Evolutionary conservation across 106 monocot species (phyloP), one percentile per base, ranked within the genome.

Genomic region (Acanthochlamys bracteata): DNA sequence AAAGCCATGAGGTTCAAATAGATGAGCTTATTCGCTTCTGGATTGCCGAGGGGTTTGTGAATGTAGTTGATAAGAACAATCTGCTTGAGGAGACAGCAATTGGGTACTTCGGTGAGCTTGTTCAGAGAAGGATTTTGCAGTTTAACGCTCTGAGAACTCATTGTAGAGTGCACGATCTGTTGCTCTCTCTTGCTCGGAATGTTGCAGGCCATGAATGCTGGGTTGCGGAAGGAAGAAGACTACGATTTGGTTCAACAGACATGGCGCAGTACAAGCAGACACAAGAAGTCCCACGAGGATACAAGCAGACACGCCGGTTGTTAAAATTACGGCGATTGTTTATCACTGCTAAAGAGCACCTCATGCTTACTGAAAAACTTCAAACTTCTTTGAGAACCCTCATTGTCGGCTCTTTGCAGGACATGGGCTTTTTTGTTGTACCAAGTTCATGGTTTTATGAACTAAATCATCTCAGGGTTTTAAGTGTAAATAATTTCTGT

Each of bases 11-110:
- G 3, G 12, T 26, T 15, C 54, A 14, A 9, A 21, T 23, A 10
- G 49, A 13, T 0, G 10, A 12, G 7, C 15, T 79, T 20, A 39
- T 55, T 9, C 47, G 52, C 19, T 22, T 63, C 14, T 83, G 79
- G 83, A 64, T 75, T 10, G 56, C 67, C 4, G 79, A 83, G 19
- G 75, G 79, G 0, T 75, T 79, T 17, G 33, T 83, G 33, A 33
- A n/a, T 14, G 59, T 46, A 20, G 22, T 45, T 11, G 42, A 69
- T 46, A 71, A 54, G 1, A n/a, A 41, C 26, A 2, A 14, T 6
- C 17, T 41, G 41, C 24, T 78, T 45, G 74, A 78, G 26, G 68
- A 78, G 10, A 20, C 53, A 7, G 78, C 53, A 26, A 60, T 65
- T 10, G 64, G 55, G 11, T 72, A 72, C 56, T 75, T 57, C 43